phyloP scores from a whole-genome alignment of 2,329 filamentous ascomycete genomes.

The Xylaria sp. region DNA sequence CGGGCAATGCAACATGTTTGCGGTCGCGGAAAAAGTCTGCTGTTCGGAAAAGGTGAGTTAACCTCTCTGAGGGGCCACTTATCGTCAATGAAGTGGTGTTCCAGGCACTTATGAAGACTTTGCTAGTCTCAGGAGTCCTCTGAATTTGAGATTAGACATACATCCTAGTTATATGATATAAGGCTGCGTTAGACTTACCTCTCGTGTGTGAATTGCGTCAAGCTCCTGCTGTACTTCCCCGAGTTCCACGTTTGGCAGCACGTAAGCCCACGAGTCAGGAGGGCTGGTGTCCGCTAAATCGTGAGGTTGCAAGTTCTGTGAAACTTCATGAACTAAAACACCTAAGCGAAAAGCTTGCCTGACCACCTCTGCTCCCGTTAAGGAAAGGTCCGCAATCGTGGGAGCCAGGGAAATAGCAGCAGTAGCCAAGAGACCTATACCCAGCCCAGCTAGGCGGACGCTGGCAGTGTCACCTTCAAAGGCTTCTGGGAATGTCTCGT shows the following conservation, averaged over 20 bases:
- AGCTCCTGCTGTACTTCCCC: neutral
- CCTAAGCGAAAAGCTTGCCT: slow-evolving; percentile 60
- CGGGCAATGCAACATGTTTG: slow-evolving; percentile 50
- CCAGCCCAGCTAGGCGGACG: slow-evolving; percentile 54
- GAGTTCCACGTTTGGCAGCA: neutral
- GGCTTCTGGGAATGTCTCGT: neutral
- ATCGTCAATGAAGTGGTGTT: slow-evolving; percentile 51
- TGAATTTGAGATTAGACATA: slow-evolving; percentile 7
- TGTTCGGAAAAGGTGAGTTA: slow-evolving; percentile 45
- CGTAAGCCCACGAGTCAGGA: neutral
- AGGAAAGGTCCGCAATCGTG: slow-evolving; percentile 54
- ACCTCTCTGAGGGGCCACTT: slow-evolving; percentile 54
- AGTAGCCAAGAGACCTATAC: slow-evolving; percentile 58
- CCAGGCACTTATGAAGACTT: slow-evolving; percentile 56
- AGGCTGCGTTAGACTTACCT: neutral
- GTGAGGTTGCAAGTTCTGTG: slow-evolving; percentile 55
- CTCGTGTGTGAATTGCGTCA: neutral
- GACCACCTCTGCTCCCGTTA: slow-evolving; percentile 56
- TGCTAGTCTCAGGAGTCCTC: slow-evolving; percentile 47
- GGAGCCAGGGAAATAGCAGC: slow-evolving; percentile 56
- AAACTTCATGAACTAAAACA: slow-evolving; percentile 56
- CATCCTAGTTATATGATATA: neutral
- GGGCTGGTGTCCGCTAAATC: slow-evolving; percentile 17
- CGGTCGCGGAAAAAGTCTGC: slow-evolving; percentile 49
- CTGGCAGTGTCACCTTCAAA: slow-evolving; percentile 23